These are phyloP conservation scores for Fusarium algeriense DNA, from an alignment of 2,329 filamentous ascomycete genomes.

Conservation along the genomic window DNA sequence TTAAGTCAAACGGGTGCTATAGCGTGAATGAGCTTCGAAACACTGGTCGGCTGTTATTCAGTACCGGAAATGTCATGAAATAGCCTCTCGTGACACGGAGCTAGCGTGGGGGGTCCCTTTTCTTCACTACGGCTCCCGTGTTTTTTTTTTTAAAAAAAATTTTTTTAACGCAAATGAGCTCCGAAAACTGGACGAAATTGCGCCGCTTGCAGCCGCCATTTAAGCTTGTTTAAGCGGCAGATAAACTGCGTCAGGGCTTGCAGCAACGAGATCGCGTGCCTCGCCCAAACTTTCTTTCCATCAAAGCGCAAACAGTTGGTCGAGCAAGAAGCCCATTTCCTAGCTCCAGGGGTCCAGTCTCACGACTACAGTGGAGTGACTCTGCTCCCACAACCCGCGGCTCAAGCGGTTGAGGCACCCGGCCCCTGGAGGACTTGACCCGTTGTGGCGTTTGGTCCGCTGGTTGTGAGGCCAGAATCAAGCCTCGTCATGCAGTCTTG, in stretches of 20 bases:
- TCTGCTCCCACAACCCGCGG: conserved; percentile 21
- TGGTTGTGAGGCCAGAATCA: conserved; percentile 20
- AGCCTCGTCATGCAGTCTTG: conserved; percentile 32
- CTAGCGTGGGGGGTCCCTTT: not conserved
- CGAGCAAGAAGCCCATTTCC: not conserved
- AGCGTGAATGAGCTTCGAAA: not conserved
- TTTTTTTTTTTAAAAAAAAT: too few relatives aligned
- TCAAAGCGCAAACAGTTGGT: not conserved
- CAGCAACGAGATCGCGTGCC: conserved; percentile 15
- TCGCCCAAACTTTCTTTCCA: not conserved
- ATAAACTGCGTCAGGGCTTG: conserved; percentile 2
- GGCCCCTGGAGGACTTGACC: conserved; percentile 24
- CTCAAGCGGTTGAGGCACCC: conserved; percentile 16
- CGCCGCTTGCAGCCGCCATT: conserved; percentile 14
- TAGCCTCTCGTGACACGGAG: not conserved
- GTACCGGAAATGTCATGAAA: not conserved
- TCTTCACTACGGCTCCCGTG: not conserved
- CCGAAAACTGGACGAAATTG: conserved; percentile 2
- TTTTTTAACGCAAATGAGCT: not conserved
- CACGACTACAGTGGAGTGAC: conserved; percentile 17
- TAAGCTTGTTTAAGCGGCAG: conserved; percentile 39
- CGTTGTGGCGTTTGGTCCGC: conserved; percentile 16
- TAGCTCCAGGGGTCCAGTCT: not conserved
- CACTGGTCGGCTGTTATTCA: not conserved
- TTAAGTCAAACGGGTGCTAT: not conserved